Evolutionary conservation across 148 eudicot genomes (phyloP), one percentile per base, ranked within the genome.

Genomic region (Camellia lanceoleosa): DNA sequence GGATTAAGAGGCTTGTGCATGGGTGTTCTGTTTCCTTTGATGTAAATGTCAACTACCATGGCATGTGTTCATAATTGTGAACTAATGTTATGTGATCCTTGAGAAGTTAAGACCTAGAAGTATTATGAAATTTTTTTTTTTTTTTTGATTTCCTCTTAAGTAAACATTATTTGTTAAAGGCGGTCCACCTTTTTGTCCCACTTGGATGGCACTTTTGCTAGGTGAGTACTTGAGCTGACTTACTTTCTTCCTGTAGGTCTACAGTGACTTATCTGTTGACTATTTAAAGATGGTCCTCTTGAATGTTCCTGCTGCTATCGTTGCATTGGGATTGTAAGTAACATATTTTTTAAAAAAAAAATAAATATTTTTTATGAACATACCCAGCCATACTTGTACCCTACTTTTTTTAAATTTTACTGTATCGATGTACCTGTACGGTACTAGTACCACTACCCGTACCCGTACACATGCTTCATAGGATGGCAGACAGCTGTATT

Each of bases 271-370:
- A 23, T 79, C 85, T 61, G 94, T 92, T 13, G 98, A 94, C 85
- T 92, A 92, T 86, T 85, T 94, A 88, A 94, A 94, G 87, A 92
- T 92, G 97, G 92, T 91, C 80, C 82, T 94, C 71, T 65, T 94
- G 85, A 88, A 94, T 68, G 97, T 92, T 73, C 98, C 98, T 0
- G 98, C 98, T 71, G 91, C 97, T 81, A 86, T 94, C 63, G 89
- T 91, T 82, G 97, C 98, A 78, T 89, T 94, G 68, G 87, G 82
- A 83, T 78, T 94, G 98, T 94, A 83, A 92, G 98, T 92, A 64
- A 72, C 38, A 30, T 30, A 30, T 30, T 30, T 30, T 30, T 30
- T 30, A 1, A 1, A 1, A 1, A 30, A 0, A 1, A 30, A 30
- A 30, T 30, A 30, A 30, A 30, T 30, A 30, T 30, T 30, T 30